Evolutionary conservation across 148 eudicot genomes (phyloP), one percentile per base, ranked within the genome.

Genomic region (Polygonum aviculare): DNA sequence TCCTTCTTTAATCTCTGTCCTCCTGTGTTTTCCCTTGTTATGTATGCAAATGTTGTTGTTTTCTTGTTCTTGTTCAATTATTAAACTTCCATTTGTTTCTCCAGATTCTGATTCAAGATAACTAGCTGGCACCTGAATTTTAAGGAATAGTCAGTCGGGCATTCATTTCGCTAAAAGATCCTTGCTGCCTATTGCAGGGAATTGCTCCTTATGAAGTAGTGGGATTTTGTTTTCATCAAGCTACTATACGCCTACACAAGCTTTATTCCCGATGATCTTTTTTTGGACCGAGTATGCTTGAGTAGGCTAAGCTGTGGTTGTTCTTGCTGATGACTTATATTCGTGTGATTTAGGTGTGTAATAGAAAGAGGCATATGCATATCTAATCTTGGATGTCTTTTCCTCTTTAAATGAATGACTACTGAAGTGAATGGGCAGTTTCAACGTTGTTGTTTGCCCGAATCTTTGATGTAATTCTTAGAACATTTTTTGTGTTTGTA

Each of bases 61-160:
- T 1, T 72, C 39, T 14, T 35, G 14, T 26, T 33, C 38, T 26
- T 33, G 41, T 8, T 40, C 72, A 7, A 33, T 69, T 69, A 35
- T 69, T 35, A 12, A 12, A 44, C 47, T 44, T 47, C 59, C 57
- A 21, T 73, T 47, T 48, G 12, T 26, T 35, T 73, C 72, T 14
- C 49, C 75, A 73, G 75, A 73, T 73, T 48, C 57, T 12, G 33
- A 45, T 45, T 73, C 75, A 12, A 44, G 75, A 39, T 73, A 55
- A 73, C 75, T 31, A 19, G 55, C 59, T 47, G 39, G 57, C 75
- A 47, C 59, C 57, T 9, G 40, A 73, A 38, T 47, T 73, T 73
- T 36, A 48, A 73, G 39, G 39, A 47, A 36, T 67, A 36, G 44
- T 67, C 11, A 38, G 41, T 67, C 72, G 36, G 41, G 19, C 18